Evolutionary conservation across 176 grass and related monocot species (phyloP), one percentile per base, ranked within the genome.

Genomic region (Leersia perrieri): DNA sequence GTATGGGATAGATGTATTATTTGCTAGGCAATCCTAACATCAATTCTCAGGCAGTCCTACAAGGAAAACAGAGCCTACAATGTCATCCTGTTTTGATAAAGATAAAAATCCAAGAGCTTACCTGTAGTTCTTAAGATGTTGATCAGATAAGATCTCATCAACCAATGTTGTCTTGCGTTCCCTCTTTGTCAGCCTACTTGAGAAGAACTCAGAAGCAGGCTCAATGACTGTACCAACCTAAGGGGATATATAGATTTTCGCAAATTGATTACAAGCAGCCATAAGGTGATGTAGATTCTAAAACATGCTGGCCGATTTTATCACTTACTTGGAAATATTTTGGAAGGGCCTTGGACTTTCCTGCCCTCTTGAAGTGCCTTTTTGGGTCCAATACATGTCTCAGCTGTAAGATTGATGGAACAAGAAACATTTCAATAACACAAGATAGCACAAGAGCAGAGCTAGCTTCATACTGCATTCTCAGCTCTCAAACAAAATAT

Each of bases 371-470:
- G 74, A 98, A 98, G 75, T 98, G 95, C 51, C 83, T 92, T 88
- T 98, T 98, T 28, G 95, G 95, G 89, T 98, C 95, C 35, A 94
- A 81, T 70, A 92, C 88, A 81, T 83, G 87, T 68, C 95, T 94
- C 83, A 98, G 78, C 95, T 98, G 78, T 45, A 92, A 90, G 65
- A 92, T 36, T 68, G 0, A 71, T 41, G n/a, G 60, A 83, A 67
- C 72, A 11, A 80, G 16, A 30, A 12, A 38, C 15, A 22, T 2
- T 7, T 57, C 29, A 28, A 70, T 45, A 20, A 80, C 28, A 80
- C 28, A 53, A 1, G 3, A 62, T 36, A 49, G 9, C 30, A 70
- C 40, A 1, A 12, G 23, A 57, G 32, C 33, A 53, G 47, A 45
- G 14, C 75, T 2, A 26, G 33, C 3, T 7, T 18, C 22, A 26